These are phyloP conservation scores for Pichia sp. DNA, from an alignment of 1,139 yeast species.

Conservation along the genomic window DNA sequence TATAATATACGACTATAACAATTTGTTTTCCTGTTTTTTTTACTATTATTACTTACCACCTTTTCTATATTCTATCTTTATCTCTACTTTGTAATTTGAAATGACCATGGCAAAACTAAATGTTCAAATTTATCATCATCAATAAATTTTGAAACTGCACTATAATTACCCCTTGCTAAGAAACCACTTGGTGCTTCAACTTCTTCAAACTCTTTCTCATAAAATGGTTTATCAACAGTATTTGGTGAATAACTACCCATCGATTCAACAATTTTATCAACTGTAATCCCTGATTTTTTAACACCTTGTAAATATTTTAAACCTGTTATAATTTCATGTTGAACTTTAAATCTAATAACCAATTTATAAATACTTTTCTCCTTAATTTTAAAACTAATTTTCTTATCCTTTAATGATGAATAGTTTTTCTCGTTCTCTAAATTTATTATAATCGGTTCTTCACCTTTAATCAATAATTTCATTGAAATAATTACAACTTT, in stretches of 20 bases:
- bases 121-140: constrained; percentile 82
- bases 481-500: constrained; percentile 75
- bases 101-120: constrained; percentile 77
- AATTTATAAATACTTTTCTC: constrained; percentile 73
- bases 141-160: constrained; percentile 72
- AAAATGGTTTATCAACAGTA: constrained; percentile 74
- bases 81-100: constrained; percentile 56
- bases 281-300: constrained; percentile 80
- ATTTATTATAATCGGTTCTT: constrained; percentile 56
- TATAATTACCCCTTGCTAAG: constrained; percentile 79
- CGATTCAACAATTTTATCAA: constrained; percentile 82
- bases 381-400: constrained; percentile 63
- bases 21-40: no score
- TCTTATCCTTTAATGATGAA: constrained; percentile 42
- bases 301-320: constrained; percentile 78
- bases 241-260: constrained; percentile 88
- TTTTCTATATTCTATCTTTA: not conserved
- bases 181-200: constrained; percentile 91
- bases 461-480: constrained; percentile 61
- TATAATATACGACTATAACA: no score
- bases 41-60: not conserved
- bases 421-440: constrained; percentile 43
- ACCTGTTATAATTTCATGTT: constrained; percentile 80
- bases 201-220: constrained; percentile 70
- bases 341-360: constrained; percentile 72